Base-by-base conservation (phyloP, 83 land plant genomes). In the Larix sibirica region DNA sequence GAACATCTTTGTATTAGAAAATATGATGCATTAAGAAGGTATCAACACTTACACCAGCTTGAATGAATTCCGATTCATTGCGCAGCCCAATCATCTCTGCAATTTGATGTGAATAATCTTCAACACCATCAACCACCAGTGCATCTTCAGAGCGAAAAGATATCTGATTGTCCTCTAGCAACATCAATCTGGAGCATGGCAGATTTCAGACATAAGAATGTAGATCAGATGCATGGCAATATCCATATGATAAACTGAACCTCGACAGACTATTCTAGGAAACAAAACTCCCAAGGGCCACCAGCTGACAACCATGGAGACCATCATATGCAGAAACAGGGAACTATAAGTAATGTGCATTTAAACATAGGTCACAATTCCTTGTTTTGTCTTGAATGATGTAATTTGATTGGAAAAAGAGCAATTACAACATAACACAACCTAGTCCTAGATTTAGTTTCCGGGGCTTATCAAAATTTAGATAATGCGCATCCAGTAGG, bases 101-200 rank as follows among this genome's bases (percentile, higher is more conserved):
- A 74, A 93, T 93, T 79, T 93, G 96, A 84, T 91, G 96, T 5
- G 96, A 88, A 80, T 93, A 93, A 79, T 93, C 96, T 83, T 93
- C 96, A 54, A 93, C 87, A 13, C 91, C 90, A 86, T 91, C 96
- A 88, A 90, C 91, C 85, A 89, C 90, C 12, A 83, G 79, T 42
- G 92, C 88, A 56, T 83, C 96, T 61, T 79, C 80, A 21, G 94
- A 90, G 12, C 87, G 93, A 81, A 93, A 93, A 0, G 96, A 93
- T 21, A 93, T 89, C 70, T 93, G 94, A 21, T 90, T 92, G 81
- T 93, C 96, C 70, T 93, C 96, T 60, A 93, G 79, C 95, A 91
- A 91, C 95, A 93, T 91, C 90, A 92, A 91, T 83, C 90, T 88
- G 74, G 4, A 76, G 60, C 5, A 24, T 50, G 20, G 6, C 79